These are phyloP conservation scores for Echites panduratus DNA, from an alignment of 257 asterid genomes.

Conservation along the genomic window DNA sequence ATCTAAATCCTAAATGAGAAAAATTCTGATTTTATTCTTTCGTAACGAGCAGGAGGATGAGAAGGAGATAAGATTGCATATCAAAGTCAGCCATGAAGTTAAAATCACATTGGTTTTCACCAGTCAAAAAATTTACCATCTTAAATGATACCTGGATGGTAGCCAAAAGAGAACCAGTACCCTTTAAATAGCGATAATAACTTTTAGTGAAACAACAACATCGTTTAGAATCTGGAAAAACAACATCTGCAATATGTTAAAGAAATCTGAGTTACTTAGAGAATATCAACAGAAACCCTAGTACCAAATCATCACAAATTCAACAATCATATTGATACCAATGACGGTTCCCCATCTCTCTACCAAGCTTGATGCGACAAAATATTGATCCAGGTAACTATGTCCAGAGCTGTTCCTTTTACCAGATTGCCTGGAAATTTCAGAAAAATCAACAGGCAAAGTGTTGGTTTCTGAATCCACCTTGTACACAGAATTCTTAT, in stretches of 20 bases:
- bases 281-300: neutral
- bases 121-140: constrained; percentile 2
- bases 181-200: constrained; percentile 86
- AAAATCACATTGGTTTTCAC: too few relatives aligned
- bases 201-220: constrained; percentile 96
- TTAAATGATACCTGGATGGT: constrained; percentile 40
- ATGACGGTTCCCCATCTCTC: constrained; percentile 96
- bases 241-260: constrained; percentile 57
- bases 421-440: constrained; percentile 29
- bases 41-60: too few relatives aligned
- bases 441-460: constrained; percentile 23
- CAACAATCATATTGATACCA: constrained; percentile 57
- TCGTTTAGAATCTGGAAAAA: constrained; percentile 81
- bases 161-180: constrained; percentile 92
- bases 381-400: constrained; percentile 29
- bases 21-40: too few relatives aligned
- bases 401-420: constrained; percentile 25
- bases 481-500: constrained; percentile 25
- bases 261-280: constrained; percentile 1
- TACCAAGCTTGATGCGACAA: constrained; percentile 65
- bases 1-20: too few relatives aligned
- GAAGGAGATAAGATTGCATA: too few relatives aligned
- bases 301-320: neutral
- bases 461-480: constrained; percentile 25
- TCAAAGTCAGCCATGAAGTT: neutral